Conservation (phyloP, 164 flowering plant genomes). For the Sextonia rubra region DNA sequence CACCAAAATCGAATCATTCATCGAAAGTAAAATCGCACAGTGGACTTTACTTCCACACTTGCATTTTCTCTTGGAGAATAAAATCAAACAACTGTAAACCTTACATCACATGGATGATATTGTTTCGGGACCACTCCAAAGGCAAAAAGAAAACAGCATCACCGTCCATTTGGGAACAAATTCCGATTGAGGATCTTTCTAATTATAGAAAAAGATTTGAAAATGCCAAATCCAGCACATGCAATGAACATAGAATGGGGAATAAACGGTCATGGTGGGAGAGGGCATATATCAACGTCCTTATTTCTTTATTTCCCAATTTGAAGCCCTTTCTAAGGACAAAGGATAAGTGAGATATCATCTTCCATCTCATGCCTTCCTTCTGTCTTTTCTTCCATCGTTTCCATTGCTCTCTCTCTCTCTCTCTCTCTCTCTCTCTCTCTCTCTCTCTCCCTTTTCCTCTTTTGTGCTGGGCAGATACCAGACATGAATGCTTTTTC, state of each 20-base stretch:
- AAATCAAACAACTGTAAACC: too few species aligned
- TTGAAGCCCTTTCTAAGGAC: conserved; percentile 8
- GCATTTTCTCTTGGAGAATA: too few species aligned
- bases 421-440: background rate
- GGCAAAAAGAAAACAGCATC: too few species aligned
- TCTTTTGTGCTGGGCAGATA: conserved; percentile 1
- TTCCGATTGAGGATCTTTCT: too few species aligned
- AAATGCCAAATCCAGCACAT: background rate
- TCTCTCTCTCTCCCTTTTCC: background rate
- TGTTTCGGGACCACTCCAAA: too few species aligned
- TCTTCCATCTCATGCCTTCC: background rate
- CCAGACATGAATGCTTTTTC: conserved; percentile 4
- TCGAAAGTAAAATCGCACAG: too few species aligned
- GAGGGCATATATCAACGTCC: conserved; percentile 2
- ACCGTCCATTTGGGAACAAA: too few species aligned
- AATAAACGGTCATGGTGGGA: background rate
- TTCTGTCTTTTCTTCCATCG: background rate
- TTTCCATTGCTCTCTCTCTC: background rate
- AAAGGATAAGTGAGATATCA: background rate
- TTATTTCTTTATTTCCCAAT: background rate
- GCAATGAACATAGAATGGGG: background rate
- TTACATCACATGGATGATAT: too few species aligned
- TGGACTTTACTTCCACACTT: too few species aligned
- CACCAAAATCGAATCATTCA: too few species aligned
- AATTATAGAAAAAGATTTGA: too few species aligned